Evolutionary conservation across 495 filamentous ascomycete genomes (phyloP).

Genomic region (Aspergillus leporis): DNA sequence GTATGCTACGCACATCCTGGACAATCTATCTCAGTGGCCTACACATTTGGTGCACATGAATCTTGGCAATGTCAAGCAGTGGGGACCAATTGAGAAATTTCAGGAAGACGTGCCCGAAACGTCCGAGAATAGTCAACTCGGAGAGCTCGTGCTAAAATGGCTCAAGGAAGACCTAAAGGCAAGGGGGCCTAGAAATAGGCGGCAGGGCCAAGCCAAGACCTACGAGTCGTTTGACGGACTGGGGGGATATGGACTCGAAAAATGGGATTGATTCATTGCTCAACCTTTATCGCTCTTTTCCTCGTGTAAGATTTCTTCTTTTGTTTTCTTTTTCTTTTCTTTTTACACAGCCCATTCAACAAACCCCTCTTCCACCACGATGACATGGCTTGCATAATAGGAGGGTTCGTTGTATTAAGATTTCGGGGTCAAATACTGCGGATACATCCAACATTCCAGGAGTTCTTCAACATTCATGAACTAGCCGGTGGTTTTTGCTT

Average conservation of each 20-base stretch:
- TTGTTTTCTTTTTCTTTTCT: conserved; percentile 9
- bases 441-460: conserved; percentile 35
- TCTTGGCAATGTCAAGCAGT: conserved; percentile 79
- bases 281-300: conserved; percentile 7
- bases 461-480: conserved; percentile 35
- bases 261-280: conserved; percentile 35
- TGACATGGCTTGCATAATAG: conserved; percentile 26
- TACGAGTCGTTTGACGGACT: conserved; percentile 65
- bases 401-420: conserved; percentile 24
- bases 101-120: conserved; percentile 41
- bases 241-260: conserved; percentile 83
- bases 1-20: conserved; percentile 96
- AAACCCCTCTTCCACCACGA: conserved; percentile 35
- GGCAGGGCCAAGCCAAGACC: conserved; percentile 65
- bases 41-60: conserved; percentile 96
- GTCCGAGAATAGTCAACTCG: conserved; percentile 69
- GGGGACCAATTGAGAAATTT: conserved; percentile 67
- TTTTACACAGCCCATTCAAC: conserved; percentile 32
- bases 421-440: conserved; percentile 18
- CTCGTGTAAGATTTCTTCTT: conserved; percentile 10
- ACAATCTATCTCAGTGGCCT: conserved; percentile 90
- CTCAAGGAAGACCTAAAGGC: conserved; percentile 78
- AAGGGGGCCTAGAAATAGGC: conserved; percentile 70
- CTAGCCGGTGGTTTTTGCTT: conserved; percentile 15
- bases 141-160: conserved; percentile 86